Evolutionary conservation across 805 yeast species (phyloP), one percentile per base, ranked within the genome.

Genomic region (Barnettozyma wickerhamii): DNA sequence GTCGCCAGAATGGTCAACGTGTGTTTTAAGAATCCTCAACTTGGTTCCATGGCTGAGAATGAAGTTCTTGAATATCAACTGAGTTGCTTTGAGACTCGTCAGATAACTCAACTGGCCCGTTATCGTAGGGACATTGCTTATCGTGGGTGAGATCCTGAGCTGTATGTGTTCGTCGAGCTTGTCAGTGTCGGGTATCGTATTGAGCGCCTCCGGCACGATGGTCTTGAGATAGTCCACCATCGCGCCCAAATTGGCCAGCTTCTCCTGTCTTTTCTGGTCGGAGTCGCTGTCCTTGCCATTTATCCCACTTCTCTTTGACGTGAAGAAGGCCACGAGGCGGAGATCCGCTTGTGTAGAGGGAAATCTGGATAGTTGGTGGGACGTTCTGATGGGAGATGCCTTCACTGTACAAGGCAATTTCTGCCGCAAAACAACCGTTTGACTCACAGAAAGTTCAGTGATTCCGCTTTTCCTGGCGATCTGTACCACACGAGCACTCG

Each of bases 121-220:
- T 19, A 83, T 58, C 2, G 62, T 58, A 2, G 89, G 89, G 10
- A 79, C 48, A 43, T 71, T 71, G 35, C 69, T 70, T 33, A 74
- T 71, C 1, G 71, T 63, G 0, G 89, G 89, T 32, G 79, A 68
- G 2, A 84, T 58, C 14, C 84, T 58, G 17, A 84, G 61, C 12
- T 66, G 58, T 1, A 84, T 64, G 20, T 73, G 60, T 1, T 66
- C 60, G 28, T 77, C 69, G 5, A 82, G 42, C 12, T 64, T 53
- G 4, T 58, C 57, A 15, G 65, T 57, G 5, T 78, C 72, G 2
- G 81, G 56, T 12, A 75, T 59, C 23, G 56, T 57, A 19, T 64
- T 64, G 9, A 81, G 55, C 17, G 82, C 51, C 33, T 66, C 56
- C 0, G 89, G 89, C 2, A 81, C 67, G 12, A 69, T 58, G 3